A percentile compares a stretch with the other conserved stretches of the same genome.
These are phyloP conservation scores for Solanum paucissectum DNA, from an alignment of 257 asterid species.

Conservation along the genomic window DNA sequence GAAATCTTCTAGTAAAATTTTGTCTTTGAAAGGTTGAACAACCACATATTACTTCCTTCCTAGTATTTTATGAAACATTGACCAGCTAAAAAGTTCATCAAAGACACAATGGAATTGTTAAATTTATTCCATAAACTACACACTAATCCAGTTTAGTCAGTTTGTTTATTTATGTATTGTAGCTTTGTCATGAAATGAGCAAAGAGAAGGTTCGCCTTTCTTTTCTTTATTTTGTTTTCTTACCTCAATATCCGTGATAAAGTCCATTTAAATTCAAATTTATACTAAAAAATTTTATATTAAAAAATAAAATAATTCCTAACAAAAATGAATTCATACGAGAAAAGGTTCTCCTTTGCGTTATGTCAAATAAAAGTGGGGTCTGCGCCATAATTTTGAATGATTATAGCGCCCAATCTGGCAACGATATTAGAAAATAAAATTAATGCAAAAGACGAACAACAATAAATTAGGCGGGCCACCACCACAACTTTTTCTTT, in stretches of 20 bases:
- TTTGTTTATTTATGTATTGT: not conserved
- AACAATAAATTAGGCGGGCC: not conserved
- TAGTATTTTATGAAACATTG: not conserved
- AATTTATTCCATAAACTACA: not conserved
- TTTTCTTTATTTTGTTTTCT: too few relatives aligned
- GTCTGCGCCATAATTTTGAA: not conserved
- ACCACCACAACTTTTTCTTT: not conserved
- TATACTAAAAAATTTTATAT: rapidly evolving
- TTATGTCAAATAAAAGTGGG: not conserved
- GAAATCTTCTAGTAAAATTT: too few relatives aligned
- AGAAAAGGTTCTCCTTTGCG: not conserved
- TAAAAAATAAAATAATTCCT: rapidly evolving
- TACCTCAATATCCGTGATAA: too few relatives aligned
- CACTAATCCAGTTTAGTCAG: not conserved
- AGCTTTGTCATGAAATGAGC: not conserved
- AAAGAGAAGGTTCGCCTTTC: too few relatives aligned
- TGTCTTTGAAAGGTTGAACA: too few relatives aligned
- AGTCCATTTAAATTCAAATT: not conserved
- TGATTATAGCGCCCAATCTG: not conserved
- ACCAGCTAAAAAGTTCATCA: not conserved
- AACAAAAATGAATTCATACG: rapidly evolving
- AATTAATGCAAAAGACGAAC: not conserved
- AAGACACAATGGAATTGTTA: not conserved
- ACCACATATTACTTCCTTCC: not conserved
- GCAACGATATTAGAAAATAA: not conserved